These are phyloP conservation scores for Pichia thaimueangensis DNA, from an alignment of 805 yeast genomes.

Conservation along the genomic window DNA sequence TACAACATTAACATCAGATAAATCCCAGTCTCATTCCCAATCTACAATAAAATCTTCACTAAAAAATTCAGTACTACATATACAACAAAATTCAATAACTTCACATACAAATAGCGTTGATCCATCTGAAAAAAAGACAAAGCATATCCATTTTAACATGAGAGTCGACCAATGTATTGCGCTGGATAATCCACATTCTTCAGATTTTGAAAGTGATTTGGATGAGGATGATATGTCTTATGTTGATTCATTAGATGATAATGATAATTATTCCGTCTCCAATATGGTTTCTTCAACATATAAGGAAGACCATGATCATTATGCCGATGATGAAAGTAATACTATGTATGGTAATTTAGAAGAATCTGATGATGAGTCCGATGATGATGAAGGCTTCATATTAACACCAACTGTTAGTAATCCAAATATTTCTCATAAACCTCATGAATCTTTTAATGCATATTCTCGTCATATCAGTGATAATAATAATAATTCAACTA, in stretches of 20 bases:
- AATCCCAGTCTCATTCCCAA: constrained; percentile 1
- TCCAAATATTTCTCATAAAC: constrained; percentile 24
- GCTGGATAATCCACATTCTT: constrained; percentile 32
- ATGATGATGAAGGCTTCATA: constrained; percentile 24
- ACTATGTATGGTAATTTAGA: constrained; percentile 1
- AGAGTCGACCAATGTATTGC: constrained; percentile 94
- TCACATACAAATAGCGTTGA: neutral
- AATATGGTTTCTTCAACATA: constrained; percentile 9
- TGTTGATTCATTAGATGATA: constrained; percentile 22
- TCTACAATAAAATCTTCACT: constrained; percentile 13
- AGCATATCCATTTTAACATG: constrained; percentile 89
- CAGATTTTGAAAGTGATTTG: neutral
- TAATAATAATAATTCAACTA: neutral
- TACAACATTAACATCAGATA: constrained; percentile 7
- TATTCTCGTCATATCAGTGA: too few species aligned
- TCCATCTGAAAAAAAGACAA: constrained; percentile 30
- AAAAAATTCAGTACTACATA: constrained; percentile 12
- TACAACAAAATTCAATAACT: constrained; percentile 8
- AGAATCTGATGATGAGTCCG: constrained; percentile 22
- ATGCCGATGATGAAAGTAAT: constrained; percentile 14
- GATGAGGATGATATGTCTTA: constrained; percentile 2
- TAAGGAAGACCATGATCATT: constrained; percentile 10
- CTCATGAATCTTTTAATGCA: constrained; percentile 18
- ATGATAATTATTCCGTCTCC: constrained; percentile 17
- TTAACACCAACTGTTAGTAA: constrained; percentile 16